Percentiles rank a stretch among this genome's conserved stretches.
These are phyloP conservation scores for Pleurotus ostreatus DNA, from an alignment of 768 basidiomycete species.

Conservation along the genomic window DNA sequence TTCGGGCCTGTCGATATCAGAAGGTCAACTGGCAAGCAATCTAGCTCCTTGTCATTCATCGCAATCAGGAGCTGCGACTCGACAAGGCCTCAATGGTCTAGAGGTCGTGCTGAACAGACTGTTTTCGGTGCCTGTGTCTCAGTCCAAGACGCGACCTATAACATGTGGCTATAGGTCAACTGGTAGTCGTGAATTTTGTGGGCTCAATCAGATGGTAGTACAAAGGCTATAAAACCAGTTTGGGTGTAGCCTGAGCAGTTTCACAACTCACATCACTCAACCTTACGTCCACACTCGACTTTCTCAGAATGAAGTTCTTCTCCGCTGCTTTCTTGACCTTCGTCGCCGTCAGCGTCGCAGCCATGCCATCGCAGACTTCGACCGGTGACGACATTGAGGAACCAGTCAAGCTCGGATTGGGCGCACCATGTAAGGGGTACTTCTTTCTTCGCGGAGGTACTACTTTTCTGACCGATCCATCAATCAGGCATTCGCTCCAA, in stretches of 20 bases:
- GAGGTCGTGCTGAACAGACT: too few species aligned
- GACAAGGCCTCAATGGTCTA: too few species aligned
- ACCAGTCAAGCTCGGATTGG: neutral
- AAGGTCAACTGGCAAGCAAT: too few species aligned
- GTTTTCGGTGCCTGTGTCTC: too few species aligned
- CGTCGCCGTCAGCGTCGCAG: neutral
- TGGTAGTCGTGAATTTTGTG: too few species aligned
- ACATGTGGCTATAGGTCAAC: too few species aligned
- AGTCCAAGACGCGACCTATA: too few species aligned
- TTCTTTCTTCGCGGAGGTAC: neutral
- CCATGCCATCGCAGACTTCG: neutral
- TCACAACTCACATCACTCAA: neutral
- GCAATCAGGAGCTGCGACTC: too few species aligned
- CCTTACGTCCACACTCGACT: neutral
- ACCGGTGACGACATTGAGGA: slow-evolving; percentile 3
- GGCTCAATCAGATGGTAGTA: neutral
- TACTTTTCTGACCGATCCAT: neutral
- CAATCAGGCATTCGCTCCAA: neutral
- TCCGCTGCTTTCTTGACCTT: neutral
- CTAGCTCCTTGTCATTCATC: too few species aligned
- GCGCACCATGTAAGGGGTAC: neutral
- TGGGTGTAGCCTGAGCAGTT: neutral
- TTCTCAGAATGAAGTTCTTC: neutral
- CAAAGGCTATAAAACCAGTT: neutral
- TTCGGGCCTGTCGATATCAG: too few species aligned